Base-by-base conservation (phyloP, 305 asterid genomes). In the Striga hermonthica region DNA sequence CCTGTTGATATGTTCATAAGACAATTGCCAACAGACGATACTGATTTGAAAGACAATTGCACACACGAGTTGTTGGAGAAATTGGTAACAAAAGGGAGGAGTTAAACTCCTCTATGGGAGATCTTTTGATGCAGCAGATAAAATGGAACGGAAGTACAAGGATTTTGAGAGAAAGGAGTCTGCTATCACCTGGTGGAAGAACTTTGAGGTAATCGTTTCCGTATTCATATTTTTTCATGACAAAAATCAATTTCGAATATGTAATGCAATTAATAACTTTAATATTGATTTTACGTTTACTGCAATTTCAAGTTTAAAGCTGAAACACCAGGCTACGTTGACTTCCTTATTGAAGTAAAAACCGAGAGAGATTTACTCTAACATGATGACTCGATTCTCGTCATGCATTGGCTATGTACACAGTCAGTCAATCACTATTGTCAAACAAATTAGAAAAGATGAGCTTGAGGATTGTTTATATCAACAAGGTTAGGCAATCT, bases 401-500 rank as follows among this genome's bases (percentile, higher is more conserved):
- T 92, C 54, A 57, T 89, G 97, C 78, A 84, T 92, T 72, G 98
- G 97, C 66, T 97, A 97, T 65, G 98, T 92, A 36, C 97, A 92
- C 78, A 89, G 97, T 82, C 97, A n/a, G n/a, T 89, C 97, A 41
- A 90, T 89, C 54, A 92, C 98, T 7, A 97, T 92, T 68, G 97
- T 87, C 72, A 79, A 97, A 81, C 97, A 92, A 80, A 90, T 90
- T 96, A 83, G 91, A 77, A 87, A 95, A 86, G 87, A 92, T 60
- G 98, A 86, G 71, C 61, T 97, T 97, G 6, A 78, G 97, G 64
- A 55, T 92, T 83, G 96, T 91, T 71, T 92, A 89, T 68, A 89
- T 92, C 64, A 89, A 92, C 81, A 89, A 92, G 77, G 86, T 92
- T 69, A 97, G 89, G 61, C 83, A 96, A 43, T 87, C 90, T 96